Evolutionary conservation across 108 stramenopile genomes (phyloP), one percentile per base, ranked within the genome.

Genomic region (Aurantiochytrium sp.): DNA sequence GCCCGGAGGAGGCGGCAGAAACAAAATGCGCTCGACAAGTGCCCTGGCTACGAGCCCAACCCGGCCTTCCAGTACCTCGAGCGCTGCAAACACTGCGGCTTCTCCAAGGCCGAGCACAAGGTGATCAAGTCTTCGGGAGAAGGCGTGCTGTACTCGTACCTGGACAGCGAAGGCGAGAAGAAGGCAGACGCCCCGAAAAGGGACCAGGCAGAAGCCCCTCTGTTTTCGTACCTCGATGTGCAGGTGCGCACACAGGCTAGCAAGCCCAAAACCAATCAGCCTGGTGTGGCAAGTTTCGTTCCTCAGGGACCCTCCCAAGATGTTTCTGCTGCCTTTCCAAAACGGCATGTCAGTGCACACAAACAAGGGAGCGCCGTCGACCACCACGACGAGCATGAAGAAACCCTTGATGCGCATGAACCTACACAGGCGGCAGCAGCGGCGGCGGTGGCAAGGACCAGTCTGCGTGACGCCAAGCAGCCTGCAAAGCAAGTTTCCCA

Each of bases 21-120:
- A 45, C 45, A 4, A 23, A 83, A 83, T 23, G 76, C 76, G 45
- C 76, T 83, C 23, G 76, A 83, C 25, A 83, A 83, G 51, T 83
- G 76, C 51, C 76, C 76, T 53, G 76, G 76, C 43, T 83, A 83
- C 76, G 76, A 83, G 76, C 76, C 76, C 10, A 83, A 53, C 76
- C 76, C 76, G 28, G 28, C 51, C n/a, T 83, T 83, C 51, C 45
- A 53, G 76, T 83, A 53, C 51, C 51, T 83, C n/a, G 76, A 83
- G 51, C 45, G 76, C n/a, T 83, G 76, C 51, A 25, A n/a, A 18
- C 76, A 83, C 76, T 83, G 76, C 76, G 76, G 76, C 49, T 83
- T 83, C 49, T 6, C 76, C 12, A 83, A 83, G 51, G 51, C 10
- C 10, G 76, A 83, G 76, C 76, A 83, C 23, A 83, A 21, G 45